Evolutionary conservation across 306 rosid species (phyloP), one percentile per base, ranked within the genome.

Genomic region (apple (Malus domestica)): DNA sequence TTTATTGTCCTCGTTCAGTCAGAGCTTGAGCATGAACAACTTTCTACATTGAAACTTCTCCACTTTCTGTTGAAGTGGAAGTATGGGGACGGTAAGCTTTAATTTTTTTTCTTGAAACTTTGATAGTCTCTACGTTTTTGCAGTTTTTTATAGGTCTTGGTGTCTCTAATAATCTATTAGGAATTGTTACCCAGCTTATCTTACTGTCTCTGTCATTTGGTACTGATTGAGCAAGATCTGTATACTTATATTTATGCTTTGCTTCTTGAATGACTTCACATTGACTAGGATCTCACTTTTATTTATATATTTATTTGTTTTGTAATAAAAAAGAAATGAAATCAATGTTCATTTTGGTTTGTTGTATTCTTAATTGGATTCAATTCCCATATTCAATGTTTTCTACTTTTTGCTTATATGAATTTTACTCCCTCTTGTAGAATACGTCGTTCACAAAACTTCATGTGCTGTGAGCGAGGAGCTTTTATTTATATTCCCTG

Each of bases 21-120:
- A 74, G 99, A 92, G 76, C 93, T 92, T 46, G 97, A 92, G 72
- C 93, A 95, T 38, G 97, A 90, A 72, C 99, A 95, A 70, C 88
- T 90, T 80, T 88, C 91, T 51, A 70, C 78, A 61, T 68, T 91
- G 83, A 95, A 87, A 78, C 84, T 92, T 78, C 80, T 90, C 66
- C 88, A 82, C 75, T 75, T 86, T 63, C 86, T 90, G 80, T 58
- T 92, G 70, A 84, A 76, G 80, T 95, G 98, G 98, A 92, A 90
- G 86, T 83, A 83, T 79, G 88, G 81, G 74, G 73, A 79, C 67
- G 92, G 98, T 95, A 85, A 23, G 90, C 69, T 70, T 73, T 22
- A 76, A 4, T 61, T 27, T 58, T 11, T 22, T n/a, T 44, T 12
- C 6, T 35, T 61, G 15, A 19, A 33, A 66, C 38, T 38, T 65